Evolutionary conservation across 768 basidiomycete genomes (phyloP).

Genomic region (Lentinula raphanica): DNA sequence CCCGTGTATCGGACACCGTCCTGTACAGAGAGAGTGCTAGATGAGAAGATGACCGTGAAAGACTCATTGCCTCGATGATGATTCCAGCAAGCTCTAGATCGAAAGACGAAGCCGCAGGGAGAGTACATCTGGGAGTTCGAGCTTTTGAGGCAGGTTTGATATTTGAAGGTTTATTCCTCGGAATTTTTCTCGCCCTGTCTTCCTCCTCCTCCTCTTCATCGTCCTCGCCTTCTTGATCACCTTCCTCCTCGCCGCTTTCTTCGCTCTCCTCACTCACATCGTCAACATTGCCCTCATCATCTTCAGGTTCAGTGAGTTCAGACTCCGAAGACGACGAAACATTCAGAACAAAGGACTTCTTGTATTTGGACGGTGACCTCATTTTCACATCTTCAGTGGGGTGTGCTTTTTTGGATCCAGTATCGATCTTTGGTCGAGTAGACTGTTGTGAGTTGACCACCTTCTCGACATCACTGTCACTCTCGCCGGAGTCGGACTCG

Average conservation of each 20-base stretch:
- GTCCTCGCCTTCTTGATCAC: background rate
- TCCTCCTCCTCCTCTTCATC: background rate
- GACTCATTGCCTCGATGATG: conserved; percentile 66
- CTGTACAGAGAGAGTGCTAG: conserved; percentile 49
- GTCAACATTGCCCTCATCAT: background rate
- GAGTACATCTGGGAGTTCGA: background rate
- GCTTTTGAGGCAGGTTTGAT: background rate
- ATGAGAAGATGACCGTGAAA: conserved; percentile 66
- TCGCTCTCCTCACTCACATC: background rate
- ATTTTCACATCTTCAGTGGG: background rate
- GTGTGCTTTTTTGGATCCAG: background rate
- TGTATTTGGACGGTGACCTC: background rate
- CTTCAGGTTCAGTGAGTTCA: background rate
- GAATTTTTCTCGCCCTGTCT: background rate
- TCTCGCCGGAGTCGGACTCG: background rate
- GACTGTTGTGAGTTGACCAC: background rate
- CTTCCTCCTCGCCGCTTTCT: background rate
- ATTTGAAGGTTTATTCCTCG: background rate
- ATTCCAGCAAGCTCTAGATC: conserved; percentile 54
- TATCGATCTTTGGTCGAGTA: background rate
- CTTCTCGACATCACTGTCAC: background rate
- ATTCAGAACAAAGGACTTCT: background rate
- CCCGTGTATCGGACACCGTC: conserved; percentile 36
- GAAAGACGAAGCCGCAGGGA: conserved; percentile 12
- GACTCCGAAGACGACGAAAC: background rate